A percentile compares a stretch with the other conserved stretches of the same genome.
phyloP scores from a whole-genome alignment of 2,329 filamentous ascomycete species.

The Phialophora expanda region DNA sequence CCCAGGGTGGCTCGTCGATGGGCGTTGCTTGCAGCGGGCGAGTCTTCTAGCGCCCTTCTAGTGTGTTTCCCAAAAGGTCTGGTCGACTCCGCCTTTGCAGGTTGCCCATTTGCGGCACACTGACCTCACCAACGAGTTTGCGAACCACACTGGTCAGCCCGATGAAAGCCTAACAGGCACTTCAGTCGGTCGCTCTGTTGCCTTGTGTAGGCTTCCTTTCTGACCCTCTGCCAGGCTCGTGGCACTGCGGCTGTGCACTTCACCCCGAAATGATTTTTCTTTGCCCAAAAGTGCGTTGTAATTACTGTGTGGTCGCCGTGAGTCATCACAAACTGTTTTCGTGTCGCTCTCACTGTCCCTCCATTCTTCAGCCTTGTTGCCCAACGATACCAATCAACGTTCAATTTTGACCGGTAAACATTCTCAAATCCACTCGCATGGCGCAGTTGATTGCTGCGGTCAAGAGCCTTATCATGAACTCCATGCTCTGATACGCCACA shows the following conservation, averaged over 20 bases:
- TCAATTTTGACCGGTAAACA: not conserved
- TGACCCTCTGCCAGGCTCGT: not conserved
- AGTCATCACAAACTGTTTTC: not conserved
- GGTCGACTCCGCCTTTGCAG: not conserved
- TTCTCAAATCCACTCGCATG: not conserved
- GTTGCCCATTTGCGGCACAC: not conserved
- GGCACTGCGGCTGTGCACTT: not conserved
- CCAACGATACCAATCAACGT: not conserved
- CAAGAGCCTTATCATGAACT: not conserved
- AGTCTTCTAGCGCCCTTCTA: conserved; percentile 12
- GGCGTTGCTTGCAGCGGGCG: not conserved
- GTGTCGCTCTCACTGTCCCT: not conserved
- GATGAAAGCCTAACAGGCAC: conserved; percentile 7
- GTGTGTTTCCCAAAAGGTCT: not conserved
- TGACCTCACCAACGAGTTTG: conserved; percentile 1
- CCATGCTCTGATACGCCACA: not conserved
- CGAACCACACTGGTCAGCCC: conserved; percentile 9
- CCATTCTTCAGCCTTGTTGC: conserved; percentile 4
- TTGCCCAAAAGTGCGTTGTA: not conserved
- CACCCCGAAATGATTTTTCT: not conserved
- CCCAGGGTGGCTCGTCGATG: not conserved
- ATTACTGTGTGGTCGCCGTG: not conserved
- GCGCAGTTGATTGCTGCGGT: conserved; percentile 1
- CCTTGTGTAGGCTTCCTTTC: not conserved
- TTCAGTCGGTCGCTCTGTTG: not conserved